phyloP scores from a whole-genome alignment of 768 basidiomycete species.

The Chalciporus pseudorubinellus region DNA sequence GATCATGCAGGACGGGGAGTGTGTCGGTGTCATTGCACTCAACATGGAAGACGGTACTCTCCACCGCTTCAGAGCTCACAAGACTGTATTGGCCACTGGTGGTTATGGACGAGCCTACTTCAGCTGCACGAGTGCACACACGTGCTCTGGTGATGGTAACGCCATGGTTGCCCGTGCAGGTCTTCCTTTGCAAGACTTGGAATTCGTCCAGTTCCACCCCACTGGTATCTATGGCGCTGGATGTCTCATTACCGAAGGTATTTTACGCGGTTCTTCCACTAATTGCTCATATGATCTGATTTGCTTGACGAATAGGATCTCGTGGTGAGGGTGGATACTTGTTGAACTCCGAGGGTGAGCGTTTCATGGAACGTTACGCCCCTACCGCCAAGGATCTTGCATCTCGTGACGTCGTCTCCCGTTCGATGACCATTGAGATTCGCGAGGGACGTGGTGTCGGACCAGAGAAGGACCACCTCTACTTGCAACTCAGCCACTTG shows the following conservation, averaged over 20 bases:
- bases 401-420: constrained; percentile 98
- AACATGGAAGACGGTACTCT: constrained; percentile 99
- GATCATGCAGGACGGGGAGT: constrained; percentile 98
- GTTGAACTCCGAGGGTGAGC: constrained; percentile 96
- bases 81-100: constrained; percentile 97
- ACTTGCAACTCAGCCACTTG: constrained; percentile 94
- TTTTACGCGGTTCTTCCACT: constrained; percentile 9
- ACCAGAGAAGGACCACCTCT: constrained; percentile 96
- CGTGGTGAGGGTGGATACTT: constrained; percentile 99
- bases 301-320: constrained; percentile 57
- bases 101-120: constrained; percentile 99
- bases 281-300: constrained; percentile 1
- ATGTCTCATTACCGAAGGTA: constrained; percentile 97
- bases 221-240: constrained; percentile 99
- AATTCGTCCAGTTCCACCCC: constrained; percentile 99
- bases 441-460: constrained; percentile 99
- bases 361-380: constrained; percentile 99
- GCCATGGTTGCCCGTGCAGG: constrained; percentile 98
- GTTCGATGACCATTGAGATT: constrained; percentile 98
- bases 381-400: constrained; percentile 99
- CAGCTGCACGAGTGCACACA: constrained; percentile 97
- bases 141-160: constrained; percentile 98
- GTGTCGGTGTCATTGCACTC: constrained; percentile 97
- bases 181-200: constrained; percentile 92
- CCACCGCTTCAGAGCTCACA: constrained; percentile 97